phyloP scores from a whole-genome alignment of 805 yeast species.

The Zygosaccharomyces siamensis region DNA sequence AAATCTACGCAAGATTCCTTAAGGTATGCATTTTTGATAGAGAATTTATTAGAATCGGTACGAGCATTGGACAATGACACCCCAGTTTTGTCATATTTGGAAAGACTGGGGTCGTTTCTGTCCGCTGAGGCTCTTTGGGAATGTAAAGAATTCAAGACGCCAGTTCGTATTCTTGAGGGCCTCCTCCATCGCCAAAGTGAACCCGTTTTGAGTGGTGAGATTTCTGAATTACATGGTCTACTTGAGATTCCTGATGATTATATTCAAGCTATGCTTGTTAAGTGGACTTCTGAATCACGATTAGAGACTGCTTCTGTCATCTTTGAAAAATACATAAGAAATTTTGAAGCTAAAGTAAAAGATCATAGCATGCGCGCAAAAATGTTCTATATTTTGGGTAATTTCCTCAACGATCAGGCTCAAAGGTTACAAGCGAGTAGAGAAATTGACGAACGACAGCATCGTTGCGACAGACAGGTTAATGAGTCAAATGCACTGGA shows the following conservation, averaged over 20 bases:
- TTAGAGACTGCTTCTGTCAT: constrained; percentile 61
- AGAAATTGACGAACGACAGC: constrained; percentile 40
- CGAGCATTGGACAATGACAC: not conserved
- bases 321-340: constrained; percentile 51
- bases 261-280: constrained; percentile 43
- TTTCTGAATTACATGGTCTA: not conserved
- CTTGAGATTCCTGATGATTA: constrained; percentile 23
- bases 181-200: constrained; percentile 15
- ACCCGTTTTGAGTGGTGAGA: not conserved
- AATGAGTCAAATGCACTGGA: constrained; percentile 49
- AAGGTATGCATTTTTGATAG: constrained; percentile 16
- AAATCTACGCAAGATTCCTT: constrained; percentile 25
- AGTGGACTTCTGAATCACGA: constrained; percentile 69
- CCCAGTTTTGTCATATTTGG: constrained; percentile 10
- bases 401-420: constrained; percentile 66
- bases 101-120: constrained; percentile 23
- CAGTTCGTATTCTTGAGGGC: constrained; percentile 50
- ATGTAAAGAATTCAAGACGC: constrained; percentile 49
- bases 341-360: constrained; percentile 18
- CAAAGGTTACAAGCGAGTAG: constrained; percentile 42
- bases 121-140: constrained; percentile 64
- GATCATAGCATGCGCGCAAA: constrained; percentile 36
- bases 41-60: constrained; percentile 8
- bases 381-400: constrained; percentile 58
- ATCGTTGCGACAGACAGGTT: constrained; percentile 39